These are phyloP conservation scores for Hysterangium stoloniferum DNA, from an alignment of 768 basidiomycete genomes.

Conservation along the genomic window DNA sequence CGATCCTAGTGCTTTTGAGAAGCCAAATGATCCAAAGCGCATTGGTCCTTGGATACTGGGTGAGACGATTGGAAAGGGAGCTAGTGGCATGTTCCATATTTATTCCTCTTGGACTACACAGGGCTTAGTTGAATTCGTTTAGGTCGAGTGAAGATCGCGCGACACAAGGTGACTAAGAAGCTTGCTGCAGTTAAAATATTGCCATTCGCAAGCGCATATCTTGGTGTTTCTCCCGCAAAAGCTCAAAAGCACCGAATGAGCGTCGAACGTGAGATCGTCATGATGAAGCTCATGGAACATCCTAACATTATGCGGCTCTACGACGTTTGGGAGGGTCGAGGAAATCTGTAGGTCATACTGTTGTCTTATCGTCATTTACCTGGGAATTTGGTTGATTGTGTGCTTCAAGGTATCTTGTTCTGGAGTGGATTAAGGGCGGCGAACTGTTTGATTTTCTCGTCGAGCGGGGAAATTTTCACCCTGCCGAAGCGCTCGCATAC, in stretches of 20 bases:
- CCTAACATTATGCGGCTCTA: slow-evolving; percentile 94
- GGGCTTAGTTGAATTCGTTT: neutral
- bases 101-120: neutral
- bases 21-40: slow-evolving; percentile 74
- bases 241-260: slow-evolving; percentile 77
- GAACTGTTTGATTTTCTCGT: slow-evolving; percentile 96
- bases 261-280: slow-evolving; percentile 90
- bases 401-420: slow-evolving; percentile 57
- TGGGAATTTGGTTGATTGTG: neutral
- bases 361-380: too few species aligned
- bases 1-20: slow-evolving; percentile 63
- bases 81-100: slow-evolving; percentile 45
- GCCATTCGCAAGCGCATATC: slow-evolving; percentile 70
- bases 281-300: slow-evolving; percentile 99
- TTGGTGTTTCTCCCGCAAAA: slow-evolving; percentile 64
- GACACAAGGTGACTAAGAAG: slow-evolving; percentile 76
- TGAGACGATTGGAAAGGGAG: slow-evolving; percentile 90
- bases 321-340: slow-evolving; percentile 91
- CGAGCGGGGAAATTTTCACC: slow-evolving; percentile 72
- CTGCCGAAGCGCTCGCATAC: slow-evolving; percentile 78
- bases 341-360: slow-evolving; percentile 48
- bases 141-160: slow-evolving; percentile 85
- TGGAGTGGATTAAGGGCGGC: slow-evolving; percentile 94
- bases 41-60: slow-evolving; percentile 93
- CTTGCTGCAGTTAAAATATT: slow-evolving; percentile 96